These are phyloP conservation scores for Sugiyamaella castrensis DNA, from an alignment of 1,139 yeast genomes.

Conservation along the genomic window DNA sequence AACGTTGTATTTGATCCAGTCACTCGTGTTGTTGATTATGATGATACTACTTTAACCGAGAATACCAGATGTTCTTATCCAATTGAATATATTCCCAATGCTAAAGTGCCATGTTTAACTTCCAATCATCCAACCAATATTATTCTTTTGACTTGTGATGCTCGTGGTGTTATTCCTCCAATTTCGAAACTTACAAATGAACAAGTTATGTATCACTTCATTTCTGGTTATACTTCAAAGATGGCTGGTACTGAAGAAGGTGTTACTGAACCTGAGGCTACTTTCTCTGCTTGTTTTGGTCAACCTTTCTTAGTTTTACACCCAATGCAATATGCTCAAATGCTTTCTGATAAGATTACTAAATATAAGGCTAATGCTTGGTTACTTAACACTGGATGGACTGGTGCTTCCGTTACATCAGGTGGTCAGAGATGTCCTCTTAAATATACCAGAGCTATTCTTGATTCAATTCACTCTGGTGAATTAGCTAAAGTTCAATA, in stretches of 20 bases:
- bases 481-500: conserved; percentile 74
- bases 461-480: conserved; percentile 94
- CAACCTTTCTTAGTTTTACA: conserved; percentile 98
- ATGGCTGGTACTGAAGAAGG: conserved; percentile 99
- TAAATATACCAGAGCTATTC: conserved; percentile 95
- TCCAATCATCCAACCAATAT: conserved; percentile 90
- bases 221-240: conserved; percentile 97
- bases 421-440: conserved; percentile 98
- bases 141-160: conserved; percentile 92
- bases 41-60: conserved; percentile 75
- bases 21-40: conserved; percentile 83
- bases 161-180: conserved; percentile 97
- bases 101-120: conserved; percentile 91
- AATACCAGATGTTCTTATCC: conserved; percentile 99
- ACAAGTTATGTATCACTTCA: conserved; percentile 98
- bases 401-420: conserved; percentile 85
- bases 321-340: conserved; percentile 97
- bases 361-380: conserved; percentile 90
- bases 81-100: conserved; percentile 94
- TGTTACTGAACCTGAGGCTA: conserved; percentile 96
- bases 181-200: conserved; percentile 90
- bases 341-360: conserved; percentile 89
- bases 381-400: conserved; percentile 99
- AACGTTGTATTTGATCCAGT: conserved; percentile 83
- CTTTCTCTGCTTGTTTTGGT: conserved; percentile 98